Evolutionary conservation across 305 asterid species (phyloP).

Genomic region (Nicotiana rustica): DNA sequence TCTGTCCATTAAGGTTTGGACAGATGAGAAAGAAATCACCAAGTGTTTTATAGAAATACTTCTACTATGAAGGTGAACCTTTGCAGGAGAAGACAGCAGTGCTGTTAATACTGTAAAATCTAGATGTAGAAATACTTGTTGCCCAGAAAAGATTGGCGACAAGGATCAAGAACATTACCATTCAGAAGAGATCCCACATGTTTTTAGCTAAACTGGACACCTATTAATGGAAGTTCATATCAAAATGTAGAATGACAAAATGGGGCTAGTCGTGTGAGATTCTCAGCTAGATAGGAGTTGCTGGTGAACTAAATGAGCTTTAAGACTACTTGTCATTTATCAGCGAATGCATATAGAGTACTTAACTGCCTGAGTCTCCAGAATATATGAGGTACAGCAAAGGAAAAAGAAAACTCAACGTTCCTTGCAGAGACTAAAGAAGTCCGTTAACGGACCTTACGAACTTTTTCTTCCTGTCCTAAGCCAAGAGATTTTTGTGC

Average conservation of each 20-base stretch:
- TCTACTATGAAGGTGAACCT: not conserved
- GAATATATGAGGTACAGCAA: conserved; percentile 14
- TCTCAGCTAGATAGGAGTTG: not conserved
- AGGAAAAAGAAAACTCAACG: not conserved
- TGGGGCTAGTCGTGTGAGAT: not conserved
- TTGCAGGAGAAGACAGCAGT: not conserved
- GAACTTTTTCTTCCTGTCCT: conserved; percentile 68
- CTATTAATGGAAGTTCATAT: not conserved
- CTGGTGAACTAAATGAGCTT: not conserved
- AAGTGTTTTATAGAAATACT: no score
- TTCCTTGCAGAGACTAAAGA: conserved; percentile 17
- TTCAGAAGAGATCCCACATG: not conserved
- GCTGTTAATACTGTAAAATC: not conserved
- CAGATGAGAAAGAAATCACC: no score
- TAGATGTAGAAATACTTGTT: not conserved
- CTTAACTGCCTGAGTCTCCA: conserved; percentile 4
- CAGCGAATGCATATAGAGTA: conserved; percentile 6
- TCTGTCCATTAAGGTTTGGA: no score
- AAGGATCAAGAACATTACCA: not conserved
- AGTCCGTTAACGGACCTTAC: conserved; percentile 66
- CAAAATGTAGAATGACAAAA: not conserved
- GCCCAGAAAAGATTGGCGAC: not conserved
- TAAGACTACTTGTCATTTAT: conserved; percentile 2
- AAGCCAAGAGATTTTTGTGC: conserved; percentile 81
- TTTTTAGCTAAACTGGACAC: not conserved